phyloP scores from a whole-genome alignment of 2,329 filamentous ascomycete genomes.

The Incumbomyces lentus region DNA sequence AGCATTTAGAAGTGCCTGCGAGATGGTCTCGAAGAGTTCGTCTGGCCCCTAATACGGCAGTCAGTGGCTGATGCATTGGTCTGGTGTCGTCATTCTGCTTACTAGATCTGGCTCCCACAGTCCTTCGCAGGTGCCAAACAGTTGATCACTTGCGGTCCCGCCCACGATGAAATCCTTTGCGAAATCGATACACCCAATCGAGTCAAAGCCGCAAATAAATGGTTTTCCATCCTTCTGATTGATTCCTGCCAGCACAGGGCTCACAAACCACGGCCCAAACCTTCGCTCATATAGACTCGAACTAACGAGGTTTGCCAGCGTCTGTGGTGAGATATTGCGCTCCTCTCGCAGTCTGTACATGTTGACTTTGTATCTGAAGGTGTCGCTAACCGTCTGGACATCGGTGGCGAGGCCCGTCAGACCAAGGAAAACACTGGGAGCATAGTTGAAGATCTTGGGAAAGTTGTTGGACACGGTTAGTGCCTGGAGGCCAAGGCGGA shows the following conservation, averaged over 20 bases:
- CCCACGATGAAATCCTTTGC: slow-evolving; percentile 99
- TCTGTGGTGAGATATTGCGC: slow-evolving; percentile 86
- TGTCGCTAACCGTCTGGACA: slow-evolving; percentile 84
- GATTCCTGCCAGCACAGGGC: slow-evolving; percentile 85
- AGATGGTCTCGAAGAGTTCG: slow-evolving; percentile 96
- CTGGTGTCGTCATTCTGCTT: slow-evolving; percentile 27
- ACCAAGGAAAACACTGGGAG: slow-evolving; percentile 79
- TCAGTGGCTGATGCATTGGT: slow-evolving; percentile 2
- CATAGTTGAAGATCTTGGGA: slow-evolving; percentile 98
- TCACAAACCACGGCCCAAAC: slow-evolving; percentile 95
- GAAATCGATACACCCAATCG: slow-evolving; percentile 98
- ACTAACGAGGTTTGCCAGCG: slow-evolving; percentile 91
- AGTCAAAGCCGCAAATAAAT: slow-evolving; percentile 98
- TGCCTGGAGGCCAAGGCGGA: slow-evolving; percentile 90
- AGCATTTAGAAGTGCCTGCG: slow-evolving; percentile 87
- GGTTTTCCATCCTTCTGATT: slow-evolving; percentile 89
- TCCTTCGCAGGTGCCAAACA: slow-evolving; percentile 97
- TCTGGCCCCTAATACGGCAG: slow-evolving; percentile 57
- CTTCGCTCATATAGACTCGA: slow-evolving; percentile 86
- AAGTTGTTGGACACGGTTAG: slow-evolving; percentile 99
- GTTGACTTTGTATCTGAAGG: slow-evolving; percentile 99
- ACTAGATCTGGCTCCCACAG: slow-evolving; percentile 97
- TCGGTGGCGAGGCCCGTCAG: slow-evolving; percentile 95
- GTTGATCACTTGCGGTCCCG: slow-evolving; percentile 89
- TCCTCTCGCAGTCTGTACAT: slow-evolving; percentile 99